phyloP scores from a whole-genome alignment of 2,329 filamentous ascomycete genomes.

The Colletotrichum tamarilloi region DNA sequence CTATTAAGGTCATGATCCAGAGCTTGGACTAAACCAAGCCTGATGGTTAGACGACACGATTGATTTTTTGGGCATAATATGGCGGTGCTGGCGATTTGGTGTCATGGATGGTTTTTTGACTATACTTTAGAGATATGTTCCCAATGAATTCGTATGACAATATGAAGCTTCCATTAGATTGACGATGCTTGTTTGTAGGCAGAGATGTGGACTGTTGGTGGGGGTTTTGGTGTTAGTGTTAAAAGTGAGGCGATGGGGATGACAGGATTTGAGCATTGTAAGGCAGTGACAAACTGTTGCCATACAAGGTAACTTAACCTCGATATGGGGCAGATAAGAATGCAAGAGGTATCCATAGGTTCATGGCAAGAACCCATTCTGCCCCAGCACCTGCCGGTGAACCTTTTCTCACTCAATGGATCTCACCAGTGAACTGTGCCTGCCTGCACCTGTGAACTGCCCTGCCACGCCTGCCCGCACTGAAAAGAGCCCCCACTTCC shows the following conservation, averaged over 20 bases:
- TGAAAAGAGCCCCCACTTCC: background rate
- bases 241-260: background rate
- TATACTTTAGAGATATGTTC: slow-evolving; percentile 23
- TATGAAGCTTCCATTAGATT: background rate
- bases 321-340: background rate
- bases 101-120: slow-evolving; percentile 28
- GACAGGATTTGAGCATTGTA: background rate
- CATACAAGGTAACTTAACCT: too few relatives aligned
- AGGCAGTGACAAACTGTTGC: background rate
- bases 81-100: slow-evolving; percentile 33
- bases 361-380: background rate
- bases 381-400: background rate
- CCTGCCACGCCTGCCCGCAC: too few relatives aligned
- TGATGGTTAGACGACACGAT: background rate
- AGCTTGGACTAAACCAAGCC: slow-evolving; percentile 62
- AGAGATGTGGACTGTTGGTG: background rate
- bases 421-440: background rate
- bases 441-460: background rate
- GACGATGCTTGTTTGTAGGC: background rate
- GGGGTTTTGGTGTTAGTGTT: background rate
- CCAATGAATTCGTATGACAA: slow-evolving; percentile 2
- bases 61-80: slow-evolving; percentile 33
- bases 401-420: background rate
- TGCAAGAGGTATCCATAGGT: background rate
- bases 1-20: slow-evolving; percentile 98